Percentiles rank a stretch among this genome's conserved stretches.
phyloP scores from a whole-genome alignment of 345 rosid genomes.

The Salix dunnii region DNA sequence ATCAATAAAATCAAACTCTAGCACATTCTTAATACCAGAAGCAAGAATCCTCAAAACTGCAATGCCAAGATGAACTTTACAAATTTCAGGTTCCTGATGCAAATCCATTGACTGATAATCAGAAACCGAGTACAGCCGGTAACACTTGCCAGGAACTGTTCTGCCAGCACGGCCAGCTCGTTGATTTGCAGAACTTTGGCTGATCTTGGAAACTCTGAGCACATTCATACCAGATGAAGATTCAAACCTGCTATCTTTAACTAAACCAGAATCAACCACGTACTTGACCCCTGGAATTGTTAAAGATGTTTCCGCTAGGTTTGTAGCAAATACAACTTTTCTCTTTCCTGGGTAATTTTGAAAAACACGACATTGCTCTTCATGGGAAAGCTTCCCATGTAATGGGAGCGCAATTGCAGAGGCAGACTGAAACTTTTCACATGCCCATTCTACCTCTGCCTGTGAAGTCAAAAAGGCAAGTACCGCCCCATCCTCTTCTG shows the following conservation, averaged over 20 bases:
- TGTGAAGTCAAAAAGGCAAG: slow-evolving; percentile 93
- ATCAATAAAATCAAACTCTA: slow-evolving; percentile 77
- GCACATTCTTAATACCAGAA: slow-evolving; percentile 53
- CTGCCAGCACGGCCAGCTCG: slow-evolving; percentile 99
- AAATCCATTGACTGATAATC: slow-evolving; percentile 56
- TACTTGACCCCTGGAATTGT: slow-evolving; percentile 92
- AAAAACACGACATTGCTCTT: slow-evolving; percentile 68
- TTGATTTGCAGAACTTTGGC: slow-evolving; percentile 85
- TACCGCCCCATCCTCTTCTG: slow-evolving; percentile 69
- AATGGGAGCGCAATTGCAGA: slow-evolving; percentile 66
- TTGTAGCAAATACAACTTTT: slow-evolving; percentile 86
- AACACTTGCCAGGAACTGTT: slow-evolving; percentile 84
- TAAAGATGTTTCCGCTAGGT: slow-evolving; percentile 93
- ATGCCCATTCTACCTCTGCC: slow-evolving; percentile 91
- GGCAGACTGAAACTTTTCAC: slow-evolving; percentile 55
- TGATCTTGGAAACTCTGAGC: slow-evolving; percentile 63
- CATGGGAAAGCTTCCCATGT: slow-evolving; percentile 78
- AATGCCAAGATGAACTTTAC: slow-evolving; percentile 87
- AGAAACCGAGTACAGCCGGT: slow-evolving; percentile 55
- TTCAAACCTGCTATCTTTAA: slow-evolving; percentile 74
- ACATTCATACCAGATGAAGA: slow-evolving; percentile 77
- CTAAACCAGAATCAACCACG: slow-evolving; percentile 85
- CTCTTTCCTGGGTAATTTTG: slow-evolving; percentile 57
- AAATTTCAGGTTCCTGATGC: slow-evolving; percentile 82
- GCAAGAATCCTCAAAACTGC: slow-evolving; percentile 84